Conservation (phyloP, 2,329 filamentous ascomycete genomes). For the Emydomyces testavorans region DNA sequence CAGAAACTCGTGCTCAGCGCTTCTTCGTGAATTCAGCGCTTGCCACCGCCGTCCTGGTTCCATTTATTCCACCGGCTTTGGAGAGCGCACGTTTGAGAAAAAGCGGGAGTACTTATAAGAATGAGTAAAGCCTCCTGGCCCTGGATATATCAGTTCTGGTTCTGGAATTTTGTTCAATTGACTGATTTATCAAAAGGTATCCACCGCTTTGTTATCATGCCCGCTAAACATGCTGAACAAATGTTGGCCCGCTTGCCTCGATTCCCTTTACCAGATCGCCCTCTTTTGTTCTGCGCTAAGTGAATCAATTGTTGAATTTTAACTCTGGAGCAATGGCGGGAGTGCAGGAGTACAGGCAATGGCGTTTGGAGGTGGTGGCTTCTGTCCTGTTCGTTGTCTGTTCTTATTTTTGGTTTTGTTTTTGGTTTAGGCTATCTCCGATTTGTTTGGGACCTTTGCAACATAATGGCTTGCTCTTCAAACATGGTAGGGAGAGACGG, state of each 20-base stretch:
- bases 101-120: slow-evolving; percentile 27
- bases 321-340: too few species aligned
- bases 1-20: slow-evolving; percentile 31
- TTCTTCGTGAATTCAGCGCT: slow-evolving; percentile 34
- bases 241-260: background rate
- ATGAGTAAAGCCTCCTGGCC: slow-evolving; percentile 6
- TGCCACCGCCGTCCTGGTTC: slow-evolving; percentile 34
- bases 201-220: slow-evolving; percentile 36
- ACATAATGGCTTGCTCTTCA: too few species aligned
- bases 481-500: too few species aligned
- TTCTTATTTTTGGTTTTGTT: too few species aligned
- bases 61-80: slow-evolving; percentile 38
- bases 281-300: background rate
- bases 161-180: background rate
- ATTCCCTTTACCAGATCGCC: too few species aligned
- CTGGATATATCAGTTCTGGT: background rate
- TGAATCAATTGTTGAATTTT: too few species aligned
- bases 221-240: slow-evolving; percentile 20
- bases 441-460: too few species aligned
- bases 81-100: slow-evolving; percentile 36
- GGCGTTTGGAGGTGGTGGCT: too few species aligned
- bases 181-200: slow-evolving; percentile 20
- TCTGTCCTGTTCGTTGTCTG: too few species aligned
- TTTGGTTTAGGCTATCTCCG: too few species aligned
- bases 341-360: too few species aligned